Evolutionary conservation across 2,329 filamentous ascomycete species (phyloP).

Genomic region (Pestalotiopsis sp.): DNA sequence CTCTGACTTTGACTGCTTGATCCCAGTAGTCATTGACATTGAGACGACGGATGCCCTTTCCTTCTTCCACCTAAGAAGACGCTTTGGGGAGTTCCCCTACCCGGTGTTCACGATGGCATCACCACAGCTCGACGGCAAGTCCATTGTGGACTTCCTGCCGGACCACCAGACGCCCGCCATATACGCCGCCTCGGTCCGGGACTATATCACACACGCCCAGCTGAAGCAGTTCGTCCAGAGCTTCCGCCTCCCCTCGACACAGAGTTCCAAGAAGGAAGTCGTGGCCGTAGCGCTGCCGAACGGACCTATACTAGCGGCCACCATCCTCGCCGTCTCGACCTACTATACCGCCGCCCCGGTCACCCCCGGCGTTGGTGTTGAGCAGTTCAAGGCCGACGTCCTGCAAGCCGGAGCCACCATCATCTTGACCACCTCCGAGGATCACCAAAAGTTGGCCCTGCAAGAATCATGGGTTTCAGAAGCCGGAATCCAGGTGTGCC

Average conservation of each 20-base stretch:
- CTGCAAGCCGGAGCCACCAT: constrained; percentile 46
- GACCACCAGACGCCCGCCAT: constrained; percentile 9
- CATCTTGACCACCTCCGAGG: constrained; percentile 46
- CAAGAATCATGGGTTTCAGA: constrained; percentile 19
- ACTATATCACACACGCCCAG: constrained; percentile 10
- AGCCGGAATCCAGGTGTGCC: constrained; percentile 38
- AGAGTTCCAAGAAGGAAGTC: constrained; percentile 37
- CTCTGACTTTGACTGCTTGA: not conserved
- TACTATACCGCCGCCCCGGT: constrained; percentile 56
- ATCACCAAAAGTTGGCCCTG: constrained; percentile 43
- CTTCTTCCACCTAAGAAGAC: not conserved
- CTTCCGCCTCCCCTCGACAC: constrained; percentile 8
- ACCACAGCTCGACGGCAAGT: not conserved
- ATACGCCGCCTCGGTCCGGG: constrained; percentile 5
- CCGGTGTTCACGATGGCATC: constrained; percentile 7
- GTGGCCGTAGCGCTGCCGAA: constrained; percentile 56
- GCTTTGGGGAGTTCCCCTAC: constrained; percentile 6
- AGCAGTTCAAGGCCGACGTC: constrained; percentile 55
- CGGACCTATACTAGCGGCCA: constrained; percentile 53
- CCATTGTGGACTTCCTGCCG: constrained; percentile 8
- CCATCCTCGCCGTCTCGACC: constrained; percentile 49
- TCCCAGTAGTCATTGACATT: not conserved
- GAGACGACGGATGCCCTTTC: not conserved
- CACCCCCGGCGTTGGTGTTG: constrained; percentile 47
- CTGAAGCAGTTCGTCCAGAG: constrained; percentile 6